Conservation (phyloP, 2,329 filamentous ascomycete species). For the Pleoardoris graminearum region DNA sequence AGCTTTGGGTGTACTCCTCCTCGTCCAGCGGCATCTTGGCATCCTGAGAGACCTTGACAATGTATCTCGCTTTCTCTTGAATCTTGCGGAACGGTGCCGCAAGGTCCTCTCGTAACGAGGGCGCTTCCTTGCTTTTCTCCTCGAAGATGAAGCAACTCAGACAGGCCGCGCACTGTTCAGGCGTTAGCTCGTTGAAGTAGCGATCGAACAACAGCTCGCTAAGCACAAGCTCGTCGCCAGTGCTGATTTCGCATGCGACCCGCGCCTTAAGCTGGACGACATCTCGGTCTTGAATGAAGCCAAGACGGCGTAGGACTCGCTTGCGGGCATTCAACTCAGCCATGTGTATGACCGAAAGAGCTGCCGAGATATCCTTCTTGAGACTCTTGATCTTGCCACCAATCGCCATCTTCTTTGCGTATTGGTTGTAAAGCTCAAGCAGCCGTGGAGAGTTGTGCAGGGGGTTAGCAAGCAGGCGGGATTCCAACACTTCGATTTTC, state of each 20-base stretch:
- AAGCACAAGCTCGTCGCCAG: constrained; percentile 90
- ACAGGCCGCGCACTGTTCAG: constrained; percentile 83
- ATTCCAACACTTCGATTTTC: constrained; percentile 97
- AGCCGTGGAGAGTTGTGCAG: constrained; percentile 88
- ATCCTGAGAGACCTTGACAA: constrained; percentile 93
- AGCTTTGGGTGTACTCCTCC: constrained; percentile 84
- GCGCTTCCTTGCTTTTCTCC: constrained; percentile 81
- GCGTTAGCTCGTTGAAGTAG: constrained; percentile 94
- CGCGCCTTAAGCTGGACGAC: constrained; percentile 96
- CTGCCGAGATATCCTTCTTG: constrained; percentile 84
- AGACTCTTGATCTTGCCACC: constrained; percentile 79
- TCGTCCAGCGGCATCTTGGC: constrained; percentile 94
- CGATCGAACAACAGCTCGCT: constrained; percentile 94
- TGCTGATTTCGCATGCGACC: constrained; percentile 96
- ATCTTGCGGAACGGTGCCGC: constrained; percentile 85
- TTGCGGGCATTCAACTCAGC: constrained; percentile 97
- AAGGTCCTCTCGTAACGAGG: constrained; percentile 76
- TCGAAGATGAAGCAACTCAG: constrained; percentile 97
- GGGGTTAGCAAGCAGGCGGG: constrained; percentile 82
- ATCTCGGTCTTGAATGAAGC: constrained; percentile 93
- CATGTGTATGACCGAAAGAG: constrained; percentile 85
- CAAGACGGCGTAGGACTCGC: constrained; percentile 87
- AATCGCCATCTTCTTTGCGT: constrained; percentile 76
- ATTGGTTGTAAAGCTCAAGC: constrained; percentile 83
- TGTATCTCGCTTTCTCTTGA: constrained; percentile 79